Base-by-base conservation (phyloP, 2,329 filamentous ascomycete species). In the Exophiala aquamarina region DNA sequence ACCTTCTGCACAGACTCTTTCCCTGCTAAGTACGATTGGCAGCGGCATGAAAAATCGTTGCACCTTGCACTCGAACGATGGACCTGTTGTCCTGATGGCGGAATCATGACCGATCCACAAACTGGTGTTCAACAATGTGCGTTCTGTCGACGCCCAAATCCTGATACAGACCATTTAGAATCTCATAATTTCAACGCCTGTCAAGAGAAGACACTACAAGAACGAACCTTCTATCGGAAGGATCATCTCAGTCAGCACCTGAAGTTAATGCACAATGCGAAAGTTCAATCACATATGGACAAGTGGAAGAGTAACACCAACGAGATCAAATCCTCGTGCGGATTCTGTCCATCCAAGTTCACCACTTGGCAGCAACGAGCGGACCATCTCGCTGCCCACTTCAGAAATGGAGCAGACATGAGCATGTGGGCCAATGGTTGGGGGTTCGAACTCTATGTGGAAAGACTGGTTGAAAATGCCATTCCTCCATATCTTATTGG, bases 1-100 rank as follows among this genome's bases (percentile, higher is more conserved):
- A 81, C 77, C 1, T 81, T 81, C 61, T 81, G 77, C 55, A 73
- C 74, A 11, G 77, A 80, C 51, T 73, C 73, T 1, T 81, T 80
- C 58, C 69, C 73, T 39, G 73, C 75, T 15, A 81, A 81, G 50
- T 79, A 79, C 61, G 77, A 81, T 61, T 81, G 77, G 77, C 75
- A 77, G 38, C 69, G 78, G 14, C 77, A 81, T 56, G 77, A 81
- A 56, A 81, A 80, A 57, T 78, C 77, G 3, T 63, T 80, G 34
- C 77, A 81, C 60, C 62, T 81, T 20, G 74, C 74, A 14, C 61
- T 81, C 23, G 77, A 81, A 54, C 76, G 76, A 56, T 81, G 76
- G 76, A 78, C 79, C 7, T 84, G 81, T 57, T 76, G 79, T 23
- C 81, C 80, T 2, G 63, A 76, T 3, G 81, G 81, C 2, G 76